A percentile compares a stretch with the other conserved stretches of the same genome.
phyloP scores from a whole-genome alignment of 257 asterid species.

The Pogostemon cablin region DNA sequence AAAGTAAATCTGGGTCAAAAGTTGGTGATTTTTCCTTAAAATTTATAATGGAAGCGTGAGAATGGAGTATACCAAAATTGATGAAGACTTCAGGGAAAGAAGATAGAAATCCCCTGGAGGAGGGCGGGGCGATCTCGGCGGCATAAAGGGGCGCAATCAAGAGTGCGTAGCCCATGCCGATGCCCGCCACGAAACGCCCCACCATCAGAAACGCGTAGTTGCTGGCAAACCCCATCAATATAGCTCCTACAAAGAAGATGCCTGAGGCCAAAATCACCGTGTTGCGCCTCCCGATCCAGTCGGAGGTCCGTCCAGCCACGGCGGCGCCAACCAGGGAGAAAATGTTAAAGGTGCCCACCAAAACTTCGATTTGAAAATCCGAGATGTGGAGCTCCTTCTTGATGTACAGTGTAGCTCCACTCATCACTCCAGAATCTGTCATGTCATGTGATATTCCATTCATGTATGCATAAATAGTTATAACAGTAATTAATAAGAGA shows the following conservation, averaged over 20 bases:
- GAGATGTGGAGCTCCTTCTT: slow-evolving; percentile 39
- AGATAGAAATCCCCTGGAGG: slow-evolving; percentile 41
- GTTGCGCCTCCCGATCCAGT: slow-evolving; percentile 43
- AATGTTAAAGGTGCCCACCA: slow-evolving; percentile 40
- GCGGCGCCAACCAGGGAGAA: slow-evolving; percentile 44
- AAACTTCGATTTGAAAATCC: slow-evolving; percentile 39
- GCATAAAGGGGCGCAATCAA: slow-evolving; percentile 47
- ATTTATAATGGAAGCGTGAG: too few species aligned
- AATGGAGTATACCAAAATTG: slow-evolving; percentile 33
- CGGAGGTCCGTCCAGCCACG: slow-evolving; percentile 40
- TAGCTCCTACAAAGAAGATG: slow-evolving; percentile 42
- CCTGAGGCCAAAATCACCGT: slow-evolving; percentile 40
- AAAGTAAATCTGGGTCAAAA: too few species aligned
- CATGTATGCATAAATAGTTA: not conserved
- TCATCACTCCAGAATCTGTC: slow-evolving; percentile 47
- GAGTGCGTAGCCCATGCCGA: slow-evolving; percentile 43
- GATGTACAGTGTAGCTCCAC: slow-evolving; percentile 47
- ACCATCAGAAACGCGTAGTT: slow-evolving; percentile 36
- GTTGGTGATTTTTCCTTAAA: too few species aligned
- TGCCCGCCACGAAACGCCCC: slow-evolving; percentile 44
- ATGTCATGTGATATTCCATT: not conserved
- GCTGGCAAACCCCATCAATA: slow-evolving; percentile 39
- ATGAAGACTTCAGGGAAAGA: slow-evolving; percentile 45
- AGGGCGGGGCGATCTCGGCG: slow-evolving; percentile 45
- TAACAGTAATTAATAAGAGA: not conserved